phyloP scores from a whole-genome alignment of 2,329 filamentous ascomycete genomes.

The Penicillium glabrum region DNA sequence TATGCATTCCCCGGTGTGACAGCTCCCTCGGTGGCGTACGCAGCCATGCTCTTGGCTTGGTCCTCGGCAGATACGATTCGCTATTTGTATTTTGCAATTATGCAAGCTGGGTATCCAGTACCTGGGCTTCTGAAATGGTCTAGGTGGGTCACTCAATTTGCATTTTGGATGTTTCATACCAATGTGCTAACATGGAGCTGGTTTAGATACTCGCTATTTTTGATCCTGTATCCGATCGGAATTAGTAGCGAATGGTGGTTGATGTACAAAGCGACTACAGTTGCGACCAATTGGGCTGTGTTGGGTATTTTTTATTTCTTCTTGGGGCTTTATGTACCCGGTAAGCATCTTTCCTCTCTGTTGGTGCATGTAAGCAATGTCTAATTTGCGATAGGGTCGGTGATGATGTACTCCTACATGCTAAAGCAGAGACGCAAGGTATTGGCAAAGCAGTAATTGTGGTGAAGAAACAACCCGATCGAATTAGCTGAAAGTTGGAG shows the following conservation, averaged over 20 bases:
- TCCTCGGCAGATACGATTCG: slow-evolving; percentile 27
- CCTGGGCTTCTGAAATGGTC: slow-evolving; percentile 20
- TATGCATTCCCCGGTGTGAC: slow-evolving; percentile 23
- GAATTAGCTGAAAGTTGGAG: neutral
- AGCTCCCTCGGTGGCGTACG: slow-evolving; percentile 19
- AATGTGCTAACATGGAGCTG: neutral
- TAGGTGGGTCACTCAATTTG: slow-evolving; percentile 14
- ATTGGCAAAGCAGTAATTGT: neutral
- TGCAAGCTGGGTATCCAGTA: slow-evolving; percentile 16
- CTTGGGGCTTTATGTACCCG: slow-evolving; percentile 28
- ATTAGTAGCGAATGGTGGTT: slow-evolving; percentile 32
- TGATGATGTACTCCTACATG: slow-evolving; percentile 35
- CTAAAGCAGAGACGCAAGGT: slow-evolving; percentile 29
- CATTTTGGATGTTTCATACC: neutral
- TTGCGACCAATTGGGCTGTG: slow-evolving; percentile 9
- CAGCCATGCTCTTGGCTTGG: slow-evolving; percentile 29
- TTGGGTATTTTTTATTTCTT: slow-evolving; percentile 25
- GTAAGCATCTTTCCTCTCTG: slow-evolving; percentile 12
- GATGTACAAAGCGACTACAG: slow-evolving; percentile 24
- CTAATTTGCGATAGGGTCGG: slow-evolving; percentile 16
- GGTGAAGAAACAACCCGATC: neutral
- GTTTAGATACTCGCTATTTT: slow-evolving; percentile 30
- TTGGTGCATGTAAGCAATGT: neutral
- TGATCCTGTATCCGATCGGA: slow-evolving; percentile 28
- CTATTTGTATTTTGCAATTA: slow-evolving; percentile 26